Evolutionary conservation across 2,329 filamentous ascomycete species (phyloP).

Genomic region (Thelonectria rubi): DNA sequence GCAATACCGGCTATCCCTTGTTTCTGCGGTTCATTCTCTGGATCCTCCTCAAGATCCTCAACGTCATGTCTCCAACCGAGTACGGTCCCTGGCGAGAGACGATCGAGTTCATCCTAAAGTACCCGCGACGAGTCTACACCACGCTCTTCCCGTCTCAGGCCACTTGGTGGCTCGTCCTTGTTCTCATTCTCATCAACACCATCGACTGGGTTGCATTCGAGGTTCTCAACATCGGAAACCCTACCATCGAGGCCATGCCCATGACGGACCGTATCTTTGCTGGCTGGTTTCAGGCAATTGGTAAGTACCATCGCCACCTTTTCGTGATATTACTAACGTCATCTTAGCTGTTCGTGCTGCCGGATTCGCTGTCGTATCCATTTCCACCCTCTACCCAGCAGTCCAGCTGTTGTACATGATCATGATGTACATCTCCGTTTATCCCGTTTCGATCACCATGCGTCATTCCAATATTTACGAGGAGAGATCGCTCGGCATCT

Average conservation of each 20-base stretch:
- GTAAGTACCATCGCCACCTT: slow-evolving; percentile 46
- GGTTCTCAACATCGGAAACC: slow-evolving; percentile 70
- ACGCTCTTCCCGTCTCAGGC: slow-evolving; percentile 70
- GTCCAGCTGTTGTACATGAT: slow-evolving; percentile 69
- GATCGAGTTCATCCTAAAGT: slow-evolving; percentile 62
- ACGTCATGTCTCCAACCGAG: slow-evolving; percentile 46
- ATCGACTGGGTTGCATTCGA: slow-evolving; percentile 74
- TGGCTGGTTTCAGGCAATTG: slow-evolving; percentile 70
- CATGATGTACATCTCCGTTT: slow-evolving; percentile 74
- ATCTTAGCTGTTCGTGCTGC: slow-evolving; percentile 67
- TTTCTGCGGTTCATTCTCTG: slow-evolving; percentile 70
- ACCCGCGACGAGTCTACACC: slow-evolving; percentile 67
- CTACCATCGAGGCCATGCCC: slow-evolving; percentile 61
- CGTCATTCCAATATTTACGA: slow-evolving; percentile 78
- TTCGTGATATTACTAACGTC: slow-evolving; percentile 21
- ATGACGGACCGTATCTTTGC: slow-evolving; percentile 65
- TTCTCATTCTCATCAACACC: slow-evolving; percentile 67
- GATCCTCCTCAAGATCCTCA: slow-evolving; percentile 55
- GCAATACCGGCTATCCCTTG: slow-evolving; percentile 72
- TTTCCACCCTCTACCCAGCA: slow-evolving; percentile 64
- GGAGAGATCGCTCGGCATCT: slow-evolving; percentile 71
- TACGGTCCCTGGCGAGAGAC: slow-evolving; percentile 57
- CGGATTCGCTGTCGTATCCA: slow-evolving; percentile 72
- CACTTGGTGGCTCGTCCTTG: slow-evolving; percentile 73
- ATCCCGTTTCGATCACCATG: slow-evolving; percentile 70